These are phyloP conservation scores for Leucogyrophana mollusca DNA, from an alignment of 768 basidiomycete genomes.

Conservation along the genomic window DNA sequence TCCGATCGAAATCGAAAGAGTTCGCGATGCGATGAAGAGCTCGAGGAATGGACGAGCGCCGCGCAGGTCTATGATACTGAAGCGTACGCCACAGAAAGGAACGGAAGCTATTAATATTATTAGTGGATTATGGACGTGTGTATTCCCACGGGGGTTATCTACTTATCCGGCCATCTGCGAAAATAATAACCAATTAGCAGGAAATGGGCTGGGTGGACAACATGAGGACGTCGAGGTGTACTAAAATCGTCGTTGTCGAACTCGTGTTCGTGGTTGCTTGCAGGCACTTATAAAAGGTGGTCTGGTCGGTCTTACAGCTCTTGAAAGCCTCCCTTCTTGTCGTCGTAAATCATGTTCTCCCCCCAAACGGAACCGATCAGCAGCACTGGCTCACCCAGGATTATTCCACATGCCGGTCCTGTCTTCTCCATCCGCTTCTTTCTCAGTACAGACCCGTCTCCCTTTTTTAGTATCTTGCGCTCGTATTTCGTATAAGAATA, in stretches of 20 bases:
- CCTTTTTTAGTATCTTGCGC: constrained; percentile 29
- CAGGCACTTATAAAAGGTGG: constrained; percentile 8
- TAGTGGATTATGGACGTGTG: too few species aligned
- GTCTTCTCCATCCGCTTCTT: constrained; percentile 30
- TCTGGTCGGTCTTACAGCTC: background rate
- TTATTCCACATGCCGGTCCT: constrained; percentile 37
- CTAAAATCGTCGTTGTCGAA: constrained; percentile 6
- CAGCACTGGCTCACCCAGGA: constrained; percentile 28
- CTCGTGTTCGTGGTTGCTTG: constrained; percentile 10
- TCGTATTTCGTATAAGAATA: constrained; percentile 28
- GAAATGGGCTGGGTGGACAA: constrained; percentile 1
- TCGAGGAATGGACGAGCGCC: too few species aligned
- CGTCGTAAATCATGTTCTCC: constrained; percentile 26
- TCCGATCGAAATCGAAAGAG: too few species aligned
- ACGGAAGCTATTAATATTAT: too few species aligned
- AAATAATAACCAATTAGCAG: too few species aligned
- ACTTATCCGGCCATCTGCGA: too few species aligned
- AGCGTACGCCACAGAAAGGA: too few species aligned
- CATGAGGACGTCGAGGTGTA: constrained; percentile 8
- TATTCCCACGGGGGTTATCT: too few species aligned
- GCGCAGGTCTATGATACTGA: too few species aligned
- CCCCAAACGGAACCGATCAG: constrained; percentile 40
- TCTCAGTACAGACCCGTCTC: constrained; percentile 40
- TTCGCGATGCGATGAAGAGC: too few species aligned
- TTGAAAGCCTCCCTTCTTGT: constrained; percentile 13